Evolutionary conservation across 257 asterid genomes (phyloP).

Genomic region (Solanum lycopersicoides): DNA sequence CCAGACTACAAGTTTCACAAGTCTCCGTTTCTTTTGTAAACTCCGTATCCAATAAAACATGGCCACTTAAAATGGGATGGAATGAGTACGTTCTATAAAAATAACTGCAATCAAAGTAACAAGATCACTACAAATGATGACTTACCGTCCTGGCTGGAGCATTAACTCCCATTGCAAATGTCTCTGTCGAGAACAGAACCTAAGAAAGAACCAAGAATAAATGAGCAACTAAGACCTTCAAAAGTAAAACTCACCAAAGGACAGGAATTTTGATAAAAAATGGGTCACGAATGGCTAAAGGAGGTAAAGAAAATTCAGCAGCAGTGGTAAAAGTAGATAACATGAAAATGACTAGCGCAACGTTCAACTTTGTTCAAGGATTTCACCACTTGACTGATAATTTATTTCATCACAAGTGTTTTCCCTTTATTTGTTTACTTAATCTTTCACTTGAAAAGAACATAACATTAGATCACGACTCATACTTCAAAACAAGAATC

Average conservation of each 20-base stretch:
- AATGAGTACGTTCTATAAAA: background rate
- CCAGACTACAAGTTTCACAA: background rate
- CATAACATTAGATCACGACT: background rate
- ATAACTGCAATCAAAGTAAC: background rate
- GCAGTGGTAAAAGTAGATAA: background rate
- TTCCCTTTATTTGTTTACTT: background rate
- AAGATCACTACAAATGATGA: background rate
- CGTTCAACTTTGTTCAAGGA: background rate
- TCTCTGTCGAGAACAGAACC: constrained; percentile 96
- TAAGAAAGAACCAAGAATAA: constrained; percentile 18
- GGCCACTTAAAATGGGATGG: background rate
- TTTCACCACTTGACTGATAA: background rate
- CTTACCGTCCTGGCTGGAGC: constrained; percentile 99
- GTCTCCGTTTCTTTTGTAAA: background rate
- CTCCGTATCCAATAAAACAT: background rate
- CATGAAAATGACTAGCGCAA: background rate
- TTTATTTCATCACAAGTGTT: background rate
- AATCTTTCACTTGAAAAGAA: background rate
- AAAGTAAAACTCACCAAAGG: background rate
- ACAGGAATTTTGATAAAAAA: background rate
- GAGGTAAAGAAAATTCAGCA: background rate
- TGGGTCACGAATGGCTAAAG: background rate
- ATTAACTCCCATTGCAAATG: constrained; percentile 99
- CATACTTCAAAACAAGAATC: background rate
- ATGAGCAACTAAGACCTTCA: background rate